Percentiles rank a stretch among this genome's conserved stretches.
Conservation (phyloP, 148 eudicot species). For the Spergularia bocconei region DNA sequence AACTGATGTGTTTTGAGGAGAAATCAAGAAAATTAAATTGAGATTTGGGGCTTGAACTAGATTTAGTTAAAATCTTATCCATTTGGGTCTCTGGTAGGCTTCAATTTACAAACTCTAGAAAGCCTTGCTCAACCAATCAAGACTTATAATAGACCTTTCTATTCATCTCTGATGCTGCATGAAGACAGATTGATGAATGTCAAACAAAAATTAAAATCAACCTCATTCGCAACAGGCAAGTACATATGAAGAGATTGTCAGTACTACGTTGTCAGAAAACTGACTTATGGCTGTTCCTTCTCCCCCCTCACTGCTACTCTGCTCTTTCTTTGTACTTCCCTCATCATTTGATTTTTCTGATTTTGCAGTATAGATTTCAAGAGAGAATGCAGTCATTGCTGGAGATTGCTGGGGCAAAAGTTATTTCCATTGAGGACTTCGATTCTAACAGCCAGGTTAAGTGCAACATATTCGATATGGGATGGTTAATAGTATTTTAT, state of each 20-base stretch:
- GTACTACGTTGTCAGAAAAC: too few species aligned
- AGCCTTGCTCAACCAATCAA: not conserved
- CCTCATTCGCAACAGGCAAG: not conserved
- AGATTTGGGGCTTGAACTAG: too few species aligned
- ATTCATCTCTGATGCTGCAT: not conserved
- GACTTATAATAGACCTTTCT: not conserved
- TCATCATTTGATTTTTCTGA: constrained; percentile 2
- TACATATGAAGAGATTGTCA: not conserved
- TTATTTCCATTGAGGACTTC: constrained; percentile 40
- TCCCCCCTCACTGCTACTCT: not conserved
- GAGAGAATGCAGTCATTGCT: constrained; percentile 56
- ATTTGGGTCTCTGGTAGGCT: not conserved
- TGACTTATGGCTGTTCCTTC: not conserved
- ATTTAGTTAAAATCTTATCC: not conserved
- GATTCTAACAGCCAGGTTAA: constrained; percentile 56
- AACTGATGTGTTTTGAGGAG: too few species aligned
- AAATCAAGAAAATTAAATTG: too few species aligned
- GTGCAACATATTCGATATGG: not conserved
- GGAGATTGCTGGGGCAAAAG: constrained; percentile 69
- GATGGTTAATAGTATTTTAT: not conserved
- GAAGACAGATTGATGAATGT: not conserved
- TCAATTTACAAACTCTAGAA: not conserved
- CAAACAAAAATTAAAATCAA: not conserved
- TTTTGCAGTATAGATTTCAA: constrained; percentile 66
- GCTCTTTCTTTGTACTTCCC: not conserved